A percentile compares a stretch with the other conserved stretches of the same genome.
These are phyloP conservation scores for Rhinocladiella mackenziei DNA, from an alignment of 2,329 filamentous ascomycete species.

Conservation along the genomic window DNA sequence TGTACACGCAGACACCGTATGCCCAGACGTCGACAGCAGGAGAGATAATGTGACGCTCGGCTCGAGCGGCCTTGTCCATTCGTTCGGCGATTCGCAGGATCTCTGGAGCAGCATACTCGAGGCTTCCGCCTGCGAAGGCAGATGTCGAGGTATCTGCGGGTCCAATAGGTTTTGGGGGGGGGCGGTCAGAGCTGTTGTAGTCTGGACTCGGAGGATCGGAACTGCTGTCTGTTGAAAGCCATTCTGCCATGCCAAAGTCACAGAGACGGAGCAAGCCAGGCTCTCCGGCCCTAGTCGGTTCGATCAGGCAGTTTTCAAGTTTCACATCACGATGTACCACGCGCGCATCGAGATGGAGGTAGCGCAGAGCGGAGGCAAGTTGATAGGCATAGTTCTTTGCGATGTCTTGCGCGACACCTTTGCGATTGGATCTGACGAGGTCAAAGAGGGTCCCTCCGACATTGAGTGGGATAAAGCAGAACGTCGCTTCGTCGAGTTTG, in stretches of 20 bases:
- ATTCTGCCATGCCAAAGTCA: conserved; percentile 68
- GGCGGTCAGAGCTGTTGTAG: conserved; percentile 44
- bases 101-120: conserved; percentile 53
- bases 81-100: conserved; percentile 38
- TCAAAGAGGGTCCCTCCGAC: conserved; percentile 63
- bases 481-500: conserved; percentile 64
- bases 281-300: conserved; percentile 47
- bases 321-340: conserved; percentile 67
- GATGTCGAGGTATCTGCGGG: conserved; percentile 55
- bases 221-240: conserved; percentile 55
- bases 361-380: conserved; percentile 60
- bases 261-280: conserved; percentile 59
- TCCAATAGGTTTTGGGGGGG: conserved; percentile 50
- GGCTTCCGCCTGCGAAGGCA: conserved; percentile 52
- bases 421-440: conserved; percentile 53
- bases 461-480: conserved; percentile 63
- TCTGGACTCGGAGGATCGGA: conserved; percentile 47
- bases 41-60: conserved; percentile 33
- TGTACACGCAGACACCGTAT: conserved; percentile 60
- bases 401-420: conserved; percentile 49
- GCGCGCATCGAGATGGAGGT: conserved; percentile 63
- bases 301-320: conserved; percentile 64
- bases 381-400: conserved; percentile 61
- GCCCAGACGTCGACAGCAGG: conserved; percentile 64
- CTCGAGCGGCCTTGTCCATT: conserved; percentile 11